Conservation (phyloP, 2,329 filamentous ascomycete genomes). For the Fusarium haematococcum region DNA sequence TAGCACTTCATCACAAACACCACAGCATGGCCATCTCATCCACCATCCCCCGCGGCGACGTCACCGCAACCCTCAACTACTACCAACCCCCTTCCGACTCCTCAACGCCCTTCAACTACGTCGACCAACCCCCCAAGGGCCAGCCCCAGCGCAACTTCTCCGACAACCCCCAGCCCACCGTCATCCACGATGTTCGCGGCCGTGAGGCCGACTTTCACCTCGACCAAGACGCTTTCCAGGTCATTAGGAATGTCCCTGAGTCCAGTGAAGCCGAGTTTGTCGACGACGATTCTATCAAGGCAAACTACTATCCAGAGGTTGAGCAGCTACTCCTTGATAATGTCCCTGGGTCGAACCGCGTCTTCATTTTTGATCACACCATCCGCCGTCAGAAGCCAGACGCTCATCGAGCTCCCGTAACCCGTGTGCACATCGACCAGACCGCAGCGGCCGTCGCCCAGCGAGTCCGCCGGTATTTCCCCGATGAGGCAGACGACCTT, state of each 20-base stretch:
- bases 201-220: conserved; percentile 74
- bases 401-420: conserved; percentile 76
- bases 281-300: conserved; percentile 76
- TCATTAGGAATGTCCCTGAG: conserved; percentile 68
- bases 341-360: conserved; percentile 73
- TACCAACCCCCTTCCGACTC: conserved; percentile 71
- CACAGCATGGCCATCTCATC: conserved; percentile 55
- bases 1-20: conserved; percentile 1
- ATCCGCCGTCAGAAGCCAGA: conserved; percentile 74
- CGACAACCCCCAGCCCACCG: conserved; percentile 61
- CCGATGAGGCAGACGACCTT: conserved; percentile 74
- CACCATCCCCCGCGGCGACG: conserved; percentile 67
- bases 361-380: conserved; percentile 90
- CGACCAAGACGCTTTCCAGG: conserved; percentile 80
- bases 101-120: conserved; percentile 72
- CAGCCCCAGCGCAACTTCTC: conserved; percentile 74
- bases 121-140: conserved; percentile 72
- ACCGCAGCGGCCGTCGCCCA: conserved; percentile 73
- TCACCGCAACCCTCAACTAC: conserved; percentile 74
- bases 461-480: conserved; percentile 76
- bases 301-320: conserved; percentile 87
- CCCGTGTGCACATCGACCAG: conserved; percentile 85
- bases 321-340: conserved; percentile 75
- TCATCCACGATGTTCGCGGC: conserved; percentile 79
- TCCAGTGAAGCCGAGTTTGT: conserved; percentile 66